Evolutionary conservation across 176 grass and related monocot genomes (phyloP).

Genomic region (Musa itinerans): DNA sequence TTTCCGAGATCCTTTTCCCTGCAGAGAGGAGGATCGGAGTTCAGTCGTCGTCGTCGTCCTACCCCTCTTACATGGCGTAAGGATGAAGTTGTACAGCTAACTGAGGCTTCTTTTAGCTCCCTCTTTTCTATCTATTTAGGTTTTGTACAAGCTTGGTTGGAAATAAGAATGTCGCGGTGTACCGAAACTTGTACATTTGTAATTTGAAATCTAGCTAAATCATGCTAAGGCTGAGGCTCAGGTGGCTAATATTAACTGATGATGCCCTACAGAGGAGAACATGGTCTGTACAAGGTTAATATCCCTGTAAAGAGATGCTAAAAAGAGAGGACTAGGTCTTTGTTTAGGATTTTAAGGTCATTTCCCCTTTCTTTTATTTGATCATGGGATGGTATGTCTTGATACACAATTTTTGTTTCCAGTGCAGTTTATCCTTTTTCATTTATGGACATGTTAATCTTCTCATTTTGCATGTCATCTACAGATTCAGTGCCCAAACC

Average conservation of each 20-base stretch:
- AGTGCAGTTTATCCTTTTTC: background rate
- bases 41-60: background rate
- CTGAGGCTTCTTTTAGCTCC: constrained; percentile 14
- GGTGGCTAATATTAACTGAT: background rate
- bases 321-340: background rate
- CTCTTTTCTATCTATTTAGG: constrained; percentile 9
- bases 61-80: background rate
- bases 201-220: constrained; percentile 4
- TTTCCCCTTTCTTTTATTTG: background rate
- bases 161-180: constrained; percentile 5
- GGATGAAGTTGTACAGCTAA: constrained; percentile 9
- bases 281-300: background rate
- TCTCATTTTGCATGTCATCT: too few relatives aligned
- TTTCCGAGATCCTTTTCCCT: background rate
- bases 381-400: background rate
- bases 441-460: constrained; percentile 5
- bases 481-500: too few relatives aligned
- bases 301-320: constrained; percentile 5
- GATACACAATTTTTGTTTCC: background rate
- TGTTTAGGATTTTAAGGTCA: background rate
- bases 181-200: constrained; percentile 10
- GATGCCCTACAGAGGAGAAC: background rate
- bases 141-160: background rate
- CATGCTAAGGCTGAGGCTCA: constrained; percentile 11
- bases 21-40: constrained; percentile 14